Base-by-base conservation (phyloP, 2,329 filamentous ascomycete genomes). In the Trichoderma koningiopsis region DNA sequence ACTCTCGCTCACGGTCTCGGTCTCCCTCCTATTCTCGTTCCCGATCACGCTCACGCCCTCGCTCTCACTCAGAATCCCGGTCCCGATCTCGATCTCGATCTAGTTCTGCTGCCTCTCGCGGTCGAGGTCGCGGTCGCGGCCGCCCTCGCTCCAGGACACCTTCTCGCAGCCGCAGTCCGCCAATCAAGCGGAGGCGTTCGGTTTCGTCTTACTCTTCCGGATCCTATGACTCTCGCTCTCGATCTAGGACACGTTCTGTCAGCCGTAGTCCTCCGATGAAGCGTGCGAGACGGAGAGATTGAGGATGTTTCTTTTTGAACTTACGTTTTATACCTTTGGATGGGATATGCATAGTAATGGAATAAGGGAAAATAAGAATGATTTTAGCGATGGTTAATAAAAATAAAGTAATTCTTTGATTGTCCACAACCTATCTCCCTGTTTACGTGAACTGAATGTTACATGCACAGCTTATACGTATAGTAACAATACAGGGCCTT, bases 1-100 rank as follows among this genome's bases (percentile, higher is more conserved):
- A 76, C 7, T 84, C 35, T 83, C 83, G 2, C 76, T 84, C 35
- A 83, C 83, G 2, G 76, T 84, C 82, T 29, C 40, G 40, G 2
- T 43, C 40, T n/a, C 60, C 70, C 24, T 70, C 71, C 37, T 69
- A 64, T 1, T 72, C 68, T 8, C 70, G 71, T 13, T 66, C 71
- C 5, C 73, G 73, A 10, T 43, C 40, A 19, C 40, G 40, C 16
- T 13, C 35, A 40, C 37, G 40, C 40, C 19, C 40, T 10, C 40
- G 16, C 40, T n/a, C 40, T n/a, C 40, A n/a, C 40, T 43, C 40
- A n/a, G 40, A 5, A 43, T 43, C 40, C 19, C 40, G 40, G n/a
- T 43, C 40, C 7, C 79, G 79, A 11, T 61, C 35, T 83, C 83
- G 2, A 77, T 55, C 61, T 14, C 61, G 79, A 14, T 85, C 83